Percentiles rank a stretch among this genome's conserved stretches.
These are phyloP conservation scores for Pistacia atlantica DNA, from an alignment of 345 rosid species.

Conservation along the genomic window DNA sequence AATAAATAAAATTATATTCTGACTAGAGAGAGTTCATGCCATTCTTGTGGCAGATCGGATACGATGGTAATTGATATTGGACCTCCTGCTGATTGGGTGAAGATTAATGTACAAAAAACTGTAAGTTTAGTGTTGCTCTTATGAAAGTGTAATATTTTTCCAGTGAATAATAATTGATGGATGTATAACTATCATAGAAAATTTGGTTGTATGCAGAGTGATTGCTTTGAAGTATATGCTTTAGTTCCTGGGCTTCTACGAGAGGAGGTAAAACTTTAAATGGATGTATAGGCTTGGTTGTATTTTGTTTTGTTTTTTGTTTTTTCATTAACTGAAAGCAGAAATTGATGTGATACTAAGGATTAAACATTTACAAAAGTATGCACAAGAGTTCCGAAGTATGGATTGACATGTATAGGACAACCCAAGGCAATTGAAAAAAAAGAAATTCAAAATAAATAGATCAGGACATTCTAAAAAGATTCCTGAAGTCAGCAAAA, in stretches of 20 bases:
- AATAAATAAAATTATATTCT: conserved; percentile 3
- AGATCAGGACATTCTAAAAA: neutral
- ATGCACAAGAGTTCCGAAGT: neutral
- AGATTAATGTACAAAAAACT: conserved; percentile 58
- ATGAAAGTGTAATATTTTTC: neutral
- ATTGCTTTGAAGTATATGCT: conserved; percentile 70
- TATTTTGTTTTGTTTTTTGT: neutral
- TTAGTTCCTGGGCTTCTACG: conserved; percentile 72
- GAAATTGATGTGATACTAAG: neutral
- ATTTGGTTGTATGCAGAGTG: conserved; percentile 38
- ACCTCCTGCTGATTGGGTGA: conserved; percentile 79
- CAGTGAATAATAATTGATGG: neutral
- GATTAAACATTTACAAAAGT: neutral
- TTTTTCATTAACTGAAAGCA: neutral
- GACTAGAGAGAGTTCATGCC: conserved; percentile 10
- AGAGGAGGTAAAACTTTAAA: conserved; percentile 38
- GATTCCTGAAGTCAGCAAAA: neutral
- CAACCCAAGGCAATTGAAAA: neutral
- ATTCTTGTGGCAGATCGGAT: conserved; percentile 39
- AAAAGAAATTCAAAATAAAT: no score
- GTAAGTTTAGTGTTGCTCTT: conserved; percentile 35
- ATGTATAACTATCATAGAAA: neutral
- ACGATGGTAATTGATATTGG: conserved; percentile 52
- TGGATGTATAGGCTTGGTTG: neutral
- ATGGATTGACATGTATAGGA: neutral